phyloP scores from a whole-genome alignment of 306 rosid genomes.

The Corylus avellana region DNA sequence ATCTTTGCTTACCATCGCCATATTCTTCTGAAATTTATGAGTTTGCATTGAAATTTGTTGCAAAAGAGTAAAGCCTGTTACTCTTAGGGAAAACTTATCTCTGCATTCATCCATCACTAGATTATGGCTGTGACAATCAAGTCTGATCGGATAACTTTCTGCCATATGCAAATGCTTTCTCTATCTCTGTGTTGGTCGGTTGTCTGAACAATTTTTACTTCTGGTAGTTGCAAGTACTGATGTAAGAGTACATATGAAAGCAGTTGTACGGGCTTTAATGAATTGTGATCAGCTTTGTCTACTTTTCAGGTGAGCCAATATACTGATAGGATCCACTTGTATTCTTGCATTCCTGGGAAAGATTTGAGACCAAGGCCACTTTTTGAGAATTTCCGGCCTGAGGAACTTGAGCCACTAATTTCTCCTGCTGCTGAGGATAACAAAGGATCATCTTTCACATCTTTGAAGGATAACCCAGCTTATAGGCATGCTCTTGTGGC shows the following conservation, averaged over 20 bases:
- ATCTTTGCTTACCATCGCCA: background rate
- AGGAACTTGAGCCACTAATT: slow-evolving; percentile 68
- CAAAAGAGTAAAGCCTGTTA: background rate
- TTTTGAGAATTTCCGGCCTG: slow-evolving; percentile 73
- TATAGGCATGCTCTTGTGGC: slow-evolving; percentile 51
- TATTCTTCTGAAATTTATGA: background rate
- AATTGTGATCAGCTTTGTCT: slow-evolving; percentile 22
- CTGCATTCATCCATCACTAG: background rate
- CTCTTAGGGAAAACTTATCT: background rate
- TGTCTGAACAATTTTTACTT: background rate
- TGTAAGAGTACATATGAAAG: background rate
- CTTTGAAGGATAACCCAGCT: slow-evolving; percentile 46
- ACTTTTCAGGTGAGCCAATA: slow-evolving; percentile 80
- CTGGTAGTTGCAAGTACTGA: background rate
- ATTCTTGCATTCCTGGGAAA: slow-evolving; percentile 69
- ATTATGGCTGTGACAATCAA: background rate
- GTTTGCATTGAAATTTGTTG: background rate
- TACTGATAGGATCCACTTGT: slow-evolving; percentile 91
- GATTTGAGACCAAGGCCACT: slow-evolving; percentile 86
- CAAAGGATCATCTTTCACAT: slow-evolving; percentile 28
- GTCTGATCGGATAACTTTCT: background rate
- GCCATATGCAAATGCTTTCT: background rate
- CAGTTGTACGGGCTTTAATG: slow-evolving; percentile 9
- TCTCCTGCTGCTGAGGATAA: slow-evolving; percentile 41
- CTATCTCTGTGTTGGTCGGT: background rate